Base-by-base conservation (phyloP, 805 yeast species). In the Saccharomycopsis synnaedendra region DNA sequence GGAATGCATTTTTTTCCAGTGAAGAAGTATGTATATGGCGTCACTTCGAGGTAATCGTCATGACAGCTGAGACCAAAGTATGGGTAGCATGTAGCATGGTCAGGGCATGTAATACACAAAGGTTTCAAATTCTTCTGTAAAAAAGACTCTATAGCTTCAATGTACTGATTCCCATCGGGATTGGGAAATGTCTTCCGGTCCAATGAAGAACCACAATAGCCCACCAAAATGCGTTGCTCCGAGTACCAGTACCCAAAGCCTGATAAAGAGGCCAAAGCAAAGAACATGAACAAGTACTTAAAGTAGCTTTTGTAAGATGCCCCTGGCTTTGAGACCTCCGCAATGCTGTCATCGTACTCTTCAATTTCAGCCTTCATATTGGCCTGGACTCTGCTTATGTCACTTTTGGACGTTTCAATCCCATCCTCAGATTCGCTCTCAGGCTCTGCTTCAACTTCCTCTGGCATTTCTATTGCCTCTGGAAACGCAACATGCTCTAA, bases 21-120 rank as follows among this genome's bases (percentile, higher is more conserved):
- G 33, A 77, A 59, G 38, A 75, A 65, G 53, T 74, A 69, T 11
- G 36, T 41, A 3, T 43, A 29, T 72, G 80, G 73, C 10, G 82
- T 80, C 45, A 72, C 67, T 38, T 58, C 58, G 35, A 67, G 70
- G 58, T 68, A 84, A 48, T 82, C 95, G 41, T 78, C 80, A 55
- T 76, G 79, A 63, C 98, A 90, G 48, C 73, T 78, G 5, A 85
- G 58, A 45, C 71, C 67, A 56, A 83, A 67, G 41, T 70, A 60
- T 29, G 78, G 75, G 54, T 71, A 77, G 64, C 97, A 90, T 37
- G 75, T 68, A 0, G 89, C 93, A 64, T 89, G 80, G 3, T 70
- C 74, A 1, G 97, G 97, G 60, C 97, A 90, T 30, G 75, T 75
- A 3, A 74, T 64, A 65, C 98, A 90, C 0, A 55, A 41, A 3